A percentile compares a stretch with the other conserved stretches of the same genome.
These are phyloP conservation scores for Lizonia empirigonia DNA, from an alignment of 2,329 filamentous ascomycete genomes.

Conservation along the genomic window DNA sequence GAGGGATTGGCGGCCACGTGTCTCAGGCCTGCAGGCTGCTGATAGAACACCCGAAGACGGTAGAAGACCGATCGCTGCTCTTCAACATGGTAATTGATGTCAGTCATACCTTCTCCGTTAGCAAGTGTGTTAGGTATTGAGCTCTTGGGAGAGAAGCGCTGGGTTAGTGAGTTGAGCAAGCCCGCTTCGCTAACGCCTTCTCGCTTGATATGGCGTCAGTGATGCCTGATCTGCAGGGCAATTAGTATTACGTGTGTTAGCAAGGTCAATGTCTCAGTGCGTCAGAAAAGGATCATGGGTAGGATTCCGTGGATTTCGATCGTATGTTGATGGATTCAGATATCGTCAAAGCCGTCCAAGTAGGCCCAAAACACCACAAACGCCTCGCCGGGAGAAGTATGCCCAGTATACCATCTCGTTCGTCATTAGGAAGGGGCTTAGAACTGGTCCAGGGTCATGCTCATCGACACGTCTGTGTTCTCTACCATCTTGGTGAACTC, in stretches of 20 bases:
- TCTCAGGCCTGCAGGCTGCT: too few species aligned
- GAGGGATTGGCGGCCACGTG: too few species aligned
- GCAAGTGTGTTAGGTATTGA: too few species aligned
- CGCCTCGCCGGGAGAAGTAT: constrained; percentile 39
- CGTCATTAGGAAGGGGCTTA: constrained; percentile 25
- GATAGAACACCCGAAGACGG: too few species aligned
- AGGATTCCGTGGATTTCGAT: constrained; percentile 4
- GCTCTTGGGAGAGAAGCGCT: too few species aligned
- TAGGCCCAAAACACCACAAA: constrained; percentile 37
- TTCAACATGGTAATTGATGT: too few species aligned
- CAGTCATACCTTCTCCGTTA: too few species aligned
- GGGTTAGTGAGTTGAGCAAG: too few species aligned
- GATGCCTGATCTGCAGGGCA: not conserved
- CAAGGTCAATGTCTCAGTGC: not conserved
- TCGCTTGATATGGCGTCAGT: not conserved
- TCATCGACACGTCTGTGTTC: constrained; percentile 77
- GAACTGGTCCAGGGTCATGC: constrained; percentile 68
- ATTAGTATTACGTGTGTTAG: not conserved
- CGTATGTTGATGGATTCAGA: constrained; percentile 37
- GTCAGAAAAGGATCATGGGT: not conserved
- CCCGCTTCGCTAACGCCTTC: too few species aligned
- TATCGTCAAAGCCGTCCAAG: constrained; percentile 28
- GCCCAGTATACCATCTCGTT: constrained; percentile 20
- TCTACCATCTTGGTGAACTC: constrained; percentile 99
- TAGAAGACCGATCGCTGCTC: too few species aligned